phyloP scores from a whole-genome alignment of 371 early-diverging fungal species.

The Nematocida major region DNA sequence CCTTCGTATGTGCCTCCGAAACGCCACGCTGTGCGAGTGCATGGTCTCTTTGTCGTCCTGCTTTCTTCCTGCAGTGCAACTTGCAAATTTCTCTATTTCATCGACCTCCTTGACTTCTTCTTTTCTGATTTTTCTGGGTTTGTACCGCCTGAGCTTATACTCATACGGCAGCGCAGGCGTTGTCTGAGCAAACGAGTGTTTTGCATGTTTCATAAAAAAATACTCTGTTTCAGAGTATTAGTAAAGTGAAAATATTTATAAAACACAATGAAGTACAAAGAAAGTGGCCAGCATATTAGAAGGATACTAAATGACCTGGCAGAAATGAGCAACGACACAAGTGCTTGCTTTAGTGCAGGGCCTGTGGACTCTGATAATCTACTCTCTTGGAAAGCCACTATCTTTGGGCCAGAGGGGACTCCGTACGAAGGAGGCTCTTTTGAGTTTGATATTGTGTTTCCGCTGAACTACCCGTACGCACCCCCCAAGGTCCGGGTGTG shows the following conservation, averaged over 20 bases:
- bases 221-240: constrained; percentile 19
- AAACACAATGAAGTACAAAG: constrained; percentile 39
- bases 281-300: constrained; percentile 47
- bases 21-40: constrained; percentile 41
- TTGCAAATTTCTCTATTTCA: constrained; percentile 58
- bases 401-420: constrained; percentile 70
- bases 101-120: constrained; percentile 62
- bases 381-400: constrained; percentile 72
- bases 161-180: constrained; percentile 47
- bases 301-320: constrained; percentile 68
- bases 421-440: constrained; percentile 84
- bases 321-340: constrained; percentile 70
- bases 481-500: constrained; percentile 88
- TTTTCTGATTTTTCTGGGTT: constrained; percentile 42
- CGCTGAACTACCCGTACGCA: constrained; percentile 88
- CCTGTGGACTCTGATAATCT: constrained; percentile 69
- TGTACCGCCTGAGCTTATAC: constrained; percentile 62
- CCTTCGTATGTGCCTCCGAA: constrained; percentile 50
- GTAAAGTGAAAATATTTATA: constrained; percentile 33
- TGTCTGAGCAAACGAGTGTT: neutral
- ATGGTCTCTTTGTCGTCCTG: constrained; percentile 29
- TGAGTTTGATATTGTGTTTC: constrained; percentile 77
- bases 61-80: constrained; percentile 42
- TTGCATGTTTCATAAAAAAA: constrained; percentile 46
- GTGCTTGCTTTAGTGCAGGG: constrained; percentile 68